Evolutionary conservation across 179 eudicot species (phyloP).

Genomic region (Heliamphora pulchella): DNA sequence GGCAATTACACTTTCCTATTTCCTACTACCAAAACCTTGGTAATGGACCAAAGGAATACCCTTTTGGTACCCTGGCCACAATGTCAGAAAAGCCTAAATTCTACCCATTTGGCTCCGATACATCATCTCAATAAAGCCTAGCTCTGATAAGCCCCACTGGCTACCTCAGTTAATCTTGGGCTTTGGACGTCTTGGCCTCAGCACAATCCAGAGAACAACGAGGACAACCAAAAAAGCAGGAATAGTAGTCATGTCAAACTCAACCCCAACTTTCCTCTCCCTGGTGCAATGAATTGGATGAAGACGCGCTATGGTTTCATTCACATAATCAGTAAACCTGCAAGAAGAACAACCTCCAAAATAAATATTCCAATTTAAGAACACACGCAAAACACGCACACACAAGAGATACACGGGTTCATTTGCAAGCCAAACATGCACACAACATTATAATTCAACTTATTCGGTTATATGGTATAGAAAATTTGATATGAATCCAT

Average conservation of each 20-base stretch:
- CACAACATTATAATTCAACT: background rate
- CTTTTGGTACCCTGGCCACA: background rate
- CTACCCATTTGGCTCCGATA: background rate
- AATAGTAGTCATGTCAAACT: slow-evolving; percentile 72
- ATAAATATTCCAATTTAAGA: background rate
- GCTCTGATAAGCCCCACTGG: background rate
- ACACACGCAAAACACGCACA: background rate
- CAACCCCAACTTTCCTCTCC: slow-evolving; percentile 72
- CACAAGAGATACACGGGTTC: too few relatives aligned
- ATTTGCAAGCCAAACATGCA: background rate
- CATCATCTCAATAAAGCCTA: background rate
- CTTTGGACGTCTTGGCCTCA: slow-evolving; percentile 80
- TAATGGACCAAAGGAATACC: background rate
- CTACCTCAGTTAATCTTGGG: slow-evolving; percentile 76
- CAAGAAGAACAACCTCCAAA: slow-evolving; percentile 14
- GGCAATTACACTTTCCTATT: background rate
- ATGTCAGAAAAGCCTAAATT: background rate
- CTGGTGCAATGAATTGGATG: slow-evolving; percentile 82
- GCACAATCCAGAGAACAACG: slow-evolving; percentile 63
- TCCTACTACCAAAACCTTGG: too few relatives aligned
- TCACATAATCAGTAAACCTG: slow-evolving; percentile 71
- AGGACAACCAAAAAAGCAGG: slow-evolving; percentile 80
- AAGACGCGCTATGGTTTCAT: slow-evolving; percentile 49
- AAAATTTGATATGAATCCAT: background rate
- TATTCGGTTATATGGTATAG: too few relatives aligned